A percentile compares a stretch with the other conserved stretches of the same genome.
Evolutionary conservation across 352 stramenopile species (phyloP).

Genomic region (Globisporangium acanthophoron): DNA sequence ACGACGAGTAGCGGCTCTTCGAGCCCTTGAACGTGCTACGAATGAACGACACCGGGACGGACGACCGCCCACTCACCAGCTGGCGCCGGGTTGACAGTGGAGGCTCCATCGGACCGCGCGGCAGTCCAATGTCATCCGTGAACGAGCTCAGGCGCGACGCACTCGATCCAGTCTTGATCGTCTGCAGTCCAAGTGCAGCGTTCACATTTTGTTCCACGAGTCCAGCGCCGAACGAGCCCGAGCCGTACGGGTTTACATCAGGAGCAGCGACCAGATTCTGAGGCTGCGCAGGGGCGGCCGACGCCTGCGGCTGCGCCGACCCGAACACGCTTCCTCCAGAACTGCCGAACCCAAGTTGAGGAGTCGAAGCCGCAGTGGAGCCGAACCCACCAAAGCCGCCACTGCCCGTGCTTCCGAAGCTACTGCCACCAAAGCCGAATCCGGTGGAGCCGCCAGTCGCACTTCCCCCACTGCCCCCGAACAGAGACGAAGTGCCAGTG

Average conservation of each 20-base stretch:
- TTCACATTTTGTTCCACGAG: slow-evolving; percentile 65
- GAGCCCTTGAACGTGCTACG: slow-evolving; percentile 71
- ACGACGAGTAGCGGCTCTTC: slow-evolving; percentile 54
- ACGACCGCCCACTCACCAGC: slow-evolving; percentile 36
- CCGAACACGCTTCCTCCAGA: slow-evolving; percentile 12
- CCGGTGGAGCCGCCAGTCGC: slow-evolving; percentile 25
- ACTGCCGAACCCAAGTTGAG: slow-evolving; percentile 16
- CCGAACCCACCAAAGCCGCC: slow-evolving; percentile 51
- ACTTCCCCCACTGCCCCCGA: slow-evolving; percentile 23
- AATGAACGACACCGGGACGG: slow-evolving; percentile 70
- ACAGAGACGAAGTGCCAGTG: slow-evolving; percentile 32
- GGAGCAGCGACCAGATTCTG: slow-evolving; percentile 39
- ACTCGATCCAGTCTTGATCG: slow-evolving; percentile 46
- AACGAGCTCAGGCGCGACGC: slow-evolving; percentile 49
- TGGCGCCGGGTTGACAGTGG: slow-evolving; percentile 52
- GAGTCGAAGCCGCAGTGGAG: slow-evolving; percentile 6
- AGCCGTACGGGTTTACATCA: slow-evolving; percentile 57
- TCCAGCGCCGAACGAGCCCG: slow-evolving; percentile 48
- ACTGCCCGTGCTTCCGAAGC: slow-evolving; percentile 27
- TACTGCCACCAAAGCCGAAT: slow-evolving; percentile 33
- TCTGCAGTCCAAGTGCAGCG: slow-evolving; percentile 44
- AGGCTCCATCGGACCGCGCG: slow-evolving; percentile 49
- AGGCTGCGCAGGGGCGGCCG: slow-evolving; percentile 44
- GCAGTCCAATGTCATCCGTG: slow-evolving; percentile 65
- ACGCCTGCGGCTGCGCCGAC: slow-evolving; percentile 31